Conservation (phyloP, 768 basidiomycete genomes). For the Favolaschia claudopus region DNA sequence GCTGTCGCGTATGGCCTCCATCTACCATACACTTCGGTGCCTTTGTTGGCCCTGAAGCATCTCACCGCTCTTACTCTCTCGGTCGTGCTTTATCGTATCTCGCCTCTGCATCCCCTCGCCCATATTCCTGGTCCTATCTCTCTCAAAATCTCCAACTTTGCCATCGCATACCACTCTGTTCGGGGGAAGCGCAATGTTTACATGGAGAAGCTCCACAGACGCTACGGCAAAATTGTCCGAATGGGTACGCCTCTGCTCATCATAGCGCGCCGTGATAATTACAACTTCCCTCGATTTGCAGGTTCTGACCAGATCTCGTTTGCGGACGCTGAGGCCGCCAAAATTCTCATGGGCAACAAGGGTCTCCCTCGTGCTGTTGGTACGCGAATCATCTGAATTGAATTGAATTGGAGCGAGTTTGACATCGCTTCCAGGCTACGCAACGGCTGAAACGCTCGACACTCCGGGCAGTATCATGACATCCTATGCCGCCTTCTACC, state of each 20-base stretch:
- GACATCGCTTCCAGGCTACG: not conserved
- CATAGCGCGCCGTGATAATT: not conserved
- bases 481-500: not conserved
- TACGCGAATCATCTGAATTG: not conserved
- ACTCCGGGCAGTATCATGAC: slow-evolving; percentile 16
- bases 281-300: too few species aligned
- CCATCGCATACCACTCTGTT: not conserved
- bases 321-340: slow-evolving; percentile 1
- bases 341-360: not conserved
- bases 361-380: not conserved
- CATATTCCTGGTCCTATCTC: slow-evolving; percentile 37
- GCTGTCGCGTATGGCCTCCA: not conserved
- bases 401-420: not conserved
- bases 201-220: slow-evolving; percentile 10
- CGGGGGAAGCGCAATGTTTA: slow-evolving; percentile 2
- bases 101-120: slow-evolving; percentile 40
- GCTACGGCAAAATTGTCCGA: slow-evolving; percentile 10
- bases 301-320: slow-evolving; percentile 1
- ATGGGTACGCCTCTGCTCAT: not conserved
- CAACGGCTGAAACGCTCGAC: not conserved
- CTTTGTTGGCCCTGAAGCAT: not conserved
- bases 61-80: slow-evolving; percentile 31
- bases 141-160: slow-evolving; percentile 36
- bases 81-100: slow-evolving; percentile 39
- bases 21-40: not conserved